phyloP scores from a whole-genome alignment of 2,329 filamentous ascomycete species.

The Neurospora crassa region DNA sequence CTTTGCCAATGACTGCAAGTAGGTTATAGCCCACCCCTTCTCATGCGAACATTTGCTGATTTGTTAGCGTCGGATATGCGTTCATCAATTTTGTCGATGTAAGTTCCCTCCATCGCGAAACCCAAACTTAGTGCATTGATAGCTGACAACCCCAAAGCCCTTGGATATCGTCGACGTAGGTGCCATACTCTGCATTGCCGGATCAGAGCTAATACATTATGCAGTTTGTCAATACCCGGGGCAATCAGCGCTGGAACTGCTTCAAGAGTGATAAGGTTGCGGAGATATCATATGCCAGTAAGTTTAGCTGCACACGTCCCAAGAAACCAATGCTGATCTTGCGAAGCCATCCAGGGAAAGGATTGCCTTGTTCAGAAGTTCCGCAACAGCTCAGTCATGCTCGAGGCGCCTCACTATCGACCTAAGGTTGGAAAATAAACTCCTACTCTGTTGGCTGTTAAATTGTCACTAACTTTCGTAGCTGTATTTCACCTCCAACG shows the following conservation, averaged over 20 bases:
- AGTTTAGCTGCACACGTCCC: conserved; percentile 24
- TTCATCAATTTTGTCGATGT: conserved; percentile 92
- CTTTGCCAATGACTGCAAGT: conserved; percentile 78
- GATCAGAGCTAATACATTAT: conserved; percentile 18
- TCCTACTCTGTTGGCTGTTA: conserved; percentile 1
- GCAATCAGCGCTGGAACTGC: conserved; percentile 68
- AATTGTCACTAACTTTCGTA: conserved; percentile 20
- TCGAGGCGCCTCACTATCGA: conserved; percentile 70
- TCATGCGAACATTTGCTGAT: conserved; percentile 5
- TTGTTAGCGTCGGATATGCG: conserved; percentile 79
- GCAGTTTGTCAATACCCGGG: conserved; percentile 63
- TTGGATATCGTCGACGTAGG: conserved; percentile 63
- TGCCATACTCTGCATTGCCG: conserved; percentile 8
- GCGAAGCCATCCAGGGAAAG: conserved; percentile 75
- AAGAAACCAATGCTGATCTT: conserved; percentile 19
- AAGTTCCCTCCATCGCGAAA: conserved; percentile 25
- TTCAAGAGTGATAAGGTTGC: conserved; percentile 78
- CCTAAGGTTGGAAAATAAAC: conserved; percentile 55
- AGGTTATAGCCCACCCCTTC: conserved; percentile 25
- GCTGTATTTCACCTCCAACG: conserved; percentile 44
- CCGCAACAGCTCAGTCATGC: conserved; percentile 92
- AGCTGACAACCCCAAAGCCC: conserved; percentile 42
- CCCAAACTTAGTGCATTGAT: not conserved
- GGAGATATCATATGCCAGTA: conserved; percentile 92
- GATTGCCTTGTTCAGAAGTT: conserved; percentile 92